phyloP scores from a whole-genome alignment of 2,329 filamentous ascomycete genomes.

The Penicillium sp. region DNA sequence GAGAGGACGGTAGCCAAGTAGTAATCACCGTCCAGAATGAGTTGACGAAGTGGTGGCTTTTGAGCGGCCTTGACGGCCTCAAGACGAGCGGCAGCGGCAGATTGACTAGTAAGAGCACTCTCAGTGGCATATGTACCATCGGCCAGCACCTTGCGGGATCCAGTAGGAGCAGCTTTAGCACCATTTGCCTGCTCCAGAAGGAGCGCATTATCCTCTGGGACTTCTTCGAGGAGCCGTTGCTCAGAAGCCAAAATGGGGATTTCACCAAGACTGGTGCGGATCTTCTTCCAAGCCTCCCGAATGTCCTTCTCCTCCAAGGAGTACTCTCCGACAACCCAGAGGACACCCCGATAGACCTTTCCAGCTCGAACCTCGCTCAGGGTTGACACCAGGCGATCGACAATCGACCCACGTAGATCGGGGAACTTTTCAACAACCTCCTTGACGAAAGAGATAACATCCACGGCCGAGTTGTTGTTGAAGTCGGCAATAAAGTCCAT shows the following conservation, averaged over 20 bases:
- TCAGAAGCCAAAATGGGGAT: slow-evolving; percentile 96
- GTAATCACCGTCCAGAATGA: slow-evolving; percentile 96
- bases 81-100: slow-evolving; percentile 83
- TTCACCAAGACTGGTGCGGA: slow-evolving; percentile 89
- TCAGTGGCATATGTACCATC: slow-evolving; percentile 98
- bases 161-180: slow-evolving; percentile 76
- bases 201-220: slow-evolving; percentile 70
- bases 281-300: slow-evolving; percentile 93
- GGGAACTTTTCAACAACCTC: slow-evolving; percentile 99
- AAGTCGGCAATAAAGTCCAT: slow-evolving; percentile 99
- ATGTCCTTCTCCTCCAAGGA: slow-evolving; percentile 93
- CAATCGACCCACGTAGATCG: slow-evolving; percentile 81
- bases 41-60: slow-evolving; percentile 90
- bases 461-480: slow-evolving; percentile 93
- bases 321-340: slow-evolving; percentile 99
- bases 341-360: slow-evolving; percentile 93
- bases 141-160: slow-evolving; percentile 87
- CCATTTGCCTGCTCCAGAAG: slow-evolving; percentile 75
- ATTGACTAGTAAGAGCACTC: slow-evolving; percentile 90
- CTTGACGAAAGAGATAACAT: slow-evolving; percentile 98
- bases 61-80: slow-evolving; percentile 97
- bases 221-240: slow-evolving; percentile 86
- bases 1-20: slow-evolving; percentile 95
- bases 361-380: slow-evolving; percentile 91
- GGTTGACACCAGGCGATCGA: slow-evolving; percentile 85